phyloP scores from a whole-genome alignment of 495 filamentous ascomycete species.

The Penicillium longicatenatum region DNA sequence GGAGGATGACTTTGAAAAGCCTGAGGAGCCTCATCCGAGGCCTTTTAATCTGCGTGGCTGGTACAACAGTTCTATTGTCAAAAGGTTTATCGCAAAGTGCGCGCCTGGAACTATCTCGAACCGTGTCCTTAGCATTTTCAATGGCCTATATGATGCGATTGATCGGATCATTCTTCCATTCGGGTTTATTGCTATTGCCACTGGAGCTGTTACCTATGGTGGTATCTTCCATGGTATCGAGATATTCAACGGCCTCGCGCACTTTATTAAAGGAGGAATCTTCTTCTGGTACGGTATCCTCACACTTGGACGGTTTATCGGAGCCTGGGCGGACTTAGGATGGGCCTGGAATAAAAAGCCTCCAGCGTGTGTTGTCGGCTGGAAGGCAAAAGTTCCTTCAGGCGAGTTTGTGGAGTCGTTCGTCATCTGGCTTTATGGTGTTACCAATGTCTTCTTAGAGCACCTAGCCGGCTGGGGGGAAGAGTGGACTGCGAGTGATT shows the following conservation, averaged over 20 bases:
- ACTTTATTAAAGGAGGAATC: slow-evolving; percentile 95
- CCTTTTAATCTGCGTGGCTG: slow-evolving; percentile 39
- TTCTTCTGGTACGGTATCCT: slow-evolving; percentile 94
- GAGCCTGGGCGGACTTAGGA: slow-evolving; percentile 87
- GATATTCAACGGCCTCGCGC: slow-evolving; percentile 85
- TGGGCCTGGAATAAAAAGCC: slow-evolving; percentile 96
- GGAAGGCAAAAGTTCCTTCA: slow-evolving; percentile 65
- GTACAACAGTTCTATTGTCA: slow-evolving; percentile 45
- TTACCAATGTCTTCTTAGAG: slow-evolving; percentile 90
- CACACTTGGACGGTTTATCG: slow-evolving; percentile 86
- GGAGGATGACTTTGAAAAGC: slow-evolving; percentile 53
- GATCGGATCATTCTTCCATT: slow-evolving; percentile 64
- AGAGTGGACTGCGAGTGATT: slow-evolving; percentile 73
- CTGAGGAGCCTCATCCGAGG: slow-evolving; percentile 50
- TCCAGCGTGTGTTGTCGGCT: slow-evolving; percentile 54
- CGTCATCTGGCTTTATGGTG: slow-evolving; percentile 86
- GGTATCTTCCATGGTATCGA: slow-evolving; percentile 64
- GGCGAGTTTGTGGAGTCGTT: slow-evolving; percentile 89
- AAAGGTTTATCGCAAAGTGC: slow-evolving; percentile 46
- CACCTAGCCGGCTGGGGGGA: slow-evolving; percentile 73
- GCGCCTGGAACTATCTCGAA: slow-evolving; percentile 59
- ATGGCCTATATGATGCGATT: slow-evolving; percentile 58
- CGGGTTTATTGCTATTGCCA: slow-evolving; percentile 62
- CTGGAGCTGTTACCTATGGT: slow-evolving; percentile 66
- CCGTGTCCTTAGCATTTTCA: slow-evolving; percentile 58